phyloP scores from a whole-genome alignment of 441 rosid species.

The Gossypium laxum region DNA sequence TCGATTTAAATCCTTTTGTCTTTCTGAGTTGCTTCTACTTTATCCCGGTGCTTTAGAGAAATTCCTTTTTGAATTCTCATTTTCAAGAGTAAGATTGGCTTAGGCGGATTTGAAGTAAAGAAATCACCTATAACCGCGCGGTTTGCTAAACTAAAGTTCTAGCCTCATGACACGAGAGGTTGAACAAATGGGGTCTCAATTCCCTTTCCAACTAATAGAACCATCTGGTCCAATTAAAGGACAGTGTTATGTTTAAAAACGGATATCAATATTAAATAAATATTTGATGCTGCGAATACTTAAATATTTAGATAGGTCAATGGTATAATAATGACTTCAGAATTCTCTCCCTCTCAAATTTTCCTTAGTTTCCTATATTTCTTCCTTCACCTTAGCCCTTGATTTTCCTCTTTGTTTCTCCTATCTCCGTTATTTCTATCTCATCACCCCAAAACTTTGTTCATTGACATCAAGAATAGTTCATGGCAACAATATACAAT shows the following conservation, averaged over 20 bases:
- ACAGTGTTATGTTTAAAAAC: no score
- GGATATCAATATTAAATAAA: no score
- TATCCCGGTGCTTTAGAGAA: no score
- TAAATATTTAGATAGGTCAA: not conserved
- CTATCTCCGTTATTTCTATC: not conserved
- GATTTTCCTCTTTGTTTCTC: not conserved
- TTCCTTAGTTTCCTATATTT: not conserved
- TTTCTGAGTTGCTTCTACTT: no score
- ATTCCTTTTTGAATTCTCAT: no score
- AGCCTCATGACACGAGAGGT: not conserved
- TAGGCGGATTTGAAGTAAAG: no score
- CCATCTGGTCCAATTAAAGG: no score
- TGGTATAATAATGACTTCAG: not conserved
- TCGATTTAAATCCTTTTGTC: no score
- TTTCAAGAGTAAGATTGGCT: no score
- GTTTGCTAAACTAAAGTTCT: no score
- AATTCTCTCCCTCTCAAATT: not conserved
- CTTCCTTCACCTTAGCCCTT: not conserved
- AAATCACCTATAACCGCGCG: no score
- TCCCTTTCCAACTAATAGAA: not conserved
- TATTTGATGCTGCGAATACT: not conserved
- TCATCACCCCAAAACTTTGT: not conserved
- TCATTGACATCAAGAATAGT: not conserved
- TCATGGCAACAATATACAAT: not conserved
- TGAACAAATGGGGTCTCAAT: not conserved